phyloP scores from a whole-genome alignment of 2,329 filamentous ascomycete species.

The Xylaria polymorpha region DNA sequence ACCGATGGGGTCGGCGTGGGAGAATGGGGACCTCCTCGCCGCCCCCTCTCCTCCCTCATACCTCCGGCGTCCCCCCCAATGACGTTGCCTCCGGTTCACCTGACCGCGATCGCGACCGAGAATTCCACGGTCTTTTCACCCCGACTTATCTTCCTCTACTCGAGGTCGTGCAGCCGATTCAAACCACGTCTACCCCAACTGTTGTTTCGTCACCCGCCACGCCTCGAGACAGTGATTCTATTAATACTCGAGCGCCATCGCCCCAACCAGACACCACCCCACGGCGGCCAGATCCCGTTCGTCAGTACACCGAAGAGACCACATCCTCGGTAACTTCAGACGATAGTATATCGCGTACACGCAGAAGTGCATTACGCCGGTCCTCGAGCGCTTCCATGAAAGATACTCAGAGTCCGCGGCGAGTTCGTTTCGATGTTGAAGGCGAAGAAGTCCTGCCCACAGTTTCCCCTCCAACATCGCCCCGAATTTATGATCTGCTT shows the following conservation, averaged over 20 bases:
- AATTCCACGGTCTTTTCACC: slow-evolving; percentile 72
- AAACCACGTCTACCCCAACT: slow-evolving; percentile 37
- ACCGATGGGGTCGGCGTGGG: slow-evolving; percentile 43
- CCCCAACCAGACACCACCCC: slow-evolving; percentile 37
- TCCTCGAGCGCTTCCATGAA: slow-evolving; percentile 64
- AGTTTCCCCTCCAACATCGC: slow-evolving; percentile 60
- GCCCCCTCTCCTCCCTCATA: slow-evolving; percentile 56
- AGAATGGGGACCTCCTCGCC: slow-evolving; percentile 48
- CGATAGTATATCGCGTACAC: slow-evolving; percentile 61
- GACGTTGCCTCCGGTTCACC: slow-evolving; percentile 58
- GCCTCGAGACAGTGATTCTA: slow-evolving; percentile 41
- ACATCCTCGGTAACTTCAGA: slow-evolving; percentile 65
- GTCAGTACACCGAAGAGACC: slow-evolving; percentile 60
- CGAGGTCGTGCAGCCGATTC: slow-evolving; percentile 56
- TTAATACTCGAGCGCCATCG: slow-evolving; percentile 40
- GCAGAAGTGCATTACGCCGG: slow-evolving; percentile 67
- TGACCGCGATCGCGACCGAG: slow-evolving; percentile 67
- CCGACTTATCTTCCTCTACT: slow-evolving; percentile 72
- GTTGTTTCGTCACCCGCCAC: slow-evolving; percentile 30
- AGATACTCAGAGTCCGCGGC: slow-evolving; percentile 63
- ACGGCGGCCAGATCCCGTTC: slow-evolving; percentile 52
- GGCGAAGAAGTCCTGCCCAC: slow-evolving; percentile 71
- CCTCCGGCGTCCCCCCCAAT: slow-evolving; percentile 52
- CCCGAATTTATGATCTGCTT: slow-evolving; percentile 47
- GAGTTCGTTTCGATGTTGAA: slow-evolving; percentile 71